Percentiles rank a stretch among this genome's conserved stretches.
These are phyloP conservation scores for Vanrija sp. DNA, from an alignment of 1,284 basidiomycete genomes.

Conservation along the genomic window DNA sequence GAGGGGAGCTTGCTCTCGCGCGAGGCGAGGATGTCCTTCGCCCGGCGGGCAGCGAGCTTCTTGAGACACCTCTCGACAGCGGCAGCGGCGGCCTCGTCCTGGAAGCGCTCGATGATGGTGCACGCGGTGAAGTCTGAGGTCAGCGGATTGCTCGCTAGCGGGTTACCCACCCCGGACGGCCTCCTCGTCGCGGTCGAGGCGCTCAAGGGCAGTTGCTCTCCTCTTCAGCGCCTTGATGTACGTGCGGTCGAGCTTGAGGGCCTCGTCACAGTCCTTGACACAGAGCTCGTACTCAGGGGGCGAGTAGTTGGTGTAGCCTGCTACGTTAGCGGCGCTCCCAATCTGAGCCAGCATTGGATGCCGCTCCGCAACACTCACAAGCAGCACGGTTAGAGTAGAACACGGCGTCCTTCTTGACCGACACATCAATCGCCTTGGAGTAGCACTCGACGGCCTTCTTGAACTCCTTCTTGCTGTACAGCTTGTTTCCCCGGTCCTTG, in stretches of 20 bases:
- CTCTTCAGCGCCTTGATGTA: constrained; percentile 97
- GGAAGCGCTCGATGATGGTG: constrained; percentile 90
- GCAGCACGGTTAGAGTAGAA: constrained; percentile 98
- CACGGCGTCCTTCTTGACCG: constrained; percentile 82
- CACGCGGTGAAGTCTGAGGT: constrained; percentile 85
- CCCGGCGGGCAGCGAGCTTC: constrained; percentile 69
- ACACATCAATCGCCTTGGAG: constrained; percentile 82
- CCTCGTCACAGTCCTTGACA: constrained; percentile 85
- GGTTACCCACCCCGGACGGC: constrained; percentile 65
- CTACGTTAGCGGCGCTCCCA: neutral
- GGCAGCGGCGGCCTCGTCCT: constrained; percentile 72
- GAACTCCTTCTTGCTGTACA: constrained; percentile 78
- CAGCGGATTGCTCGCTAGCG: neutral
- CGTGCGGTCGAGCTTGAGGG: constrained; percentile 74
- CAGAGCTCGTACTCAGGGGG: constrained; percentile 80
- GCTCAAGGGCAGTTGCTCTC: constrained; percentile 80
- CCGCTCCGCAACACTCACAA: constrained; percentile 56
- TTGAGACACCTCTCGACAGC: constrained; percentile 91
- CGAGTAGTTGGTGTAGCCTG: constrained; percentile 86
- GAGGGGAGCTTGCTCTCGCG: constrained; percentile 85
- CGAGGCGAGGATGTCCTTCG: constrained; percentile 61
- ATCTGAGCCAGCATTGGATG: no score
- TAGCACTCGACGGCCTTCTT: constrained; percentile 76
- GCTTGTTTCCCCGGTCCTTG: constrained; percentile 85
- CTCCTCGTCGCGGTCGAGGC: constrained; percentile 68